phyloP scores from a whole-genome alignment of 306 rosid genomes.

The Vachellia collinsii region DNA sequence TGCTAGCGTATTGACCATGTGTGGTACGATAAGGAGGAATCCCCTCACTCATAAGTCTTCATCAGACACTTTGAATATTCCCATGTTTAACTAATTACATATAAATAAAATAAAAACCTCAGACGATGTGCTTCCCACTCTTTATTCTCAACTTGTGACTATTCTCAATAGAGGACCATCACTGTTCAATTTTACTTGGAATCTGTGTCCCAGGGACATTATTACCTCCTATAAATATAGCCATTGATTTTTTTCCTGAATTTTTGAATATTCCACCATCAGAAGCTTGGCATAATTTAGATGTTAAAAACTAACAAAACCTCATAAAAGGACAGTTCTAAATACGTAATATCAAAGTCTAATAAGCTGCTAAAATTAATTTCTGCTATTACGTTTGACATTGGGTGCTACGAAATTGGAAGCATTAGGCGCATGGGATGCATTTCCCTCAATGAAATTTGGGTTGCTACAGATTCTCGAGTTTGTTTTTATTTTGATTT shows the following conservation, averaged over 20 bases:
- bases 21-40: constrained; percentile 60
- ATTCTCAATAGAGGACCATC: constrained; percentile 45
- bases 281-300: neutral
- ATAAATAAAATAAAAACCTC: constrained; percentile 35
- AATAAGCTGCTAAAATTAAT: too few species aligned
- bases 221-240: constrained; percentile 43
- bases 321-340: too few species aligned
- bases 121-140: constrained; percentile 38
- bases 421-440: too few species aligned
- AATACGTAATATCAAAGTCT: too few species aligned
- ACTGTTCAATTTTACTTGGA: constrained; percentile 54
- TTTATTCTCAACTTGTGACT: constrained; percentile 52
- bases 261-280: constrained; percentile 46
- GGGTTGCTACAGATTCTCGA: too few species aligned
- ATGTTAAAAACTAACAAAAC: neutral
- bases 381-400: too few species aligned
- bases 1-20: constrained; percentile 45
- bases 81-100: neutral
- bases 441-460: too few species aligned
- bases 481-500: too few species aligned
- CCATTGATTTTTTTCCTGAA: constrained; percentile 25
- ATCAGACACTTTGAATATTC: constrained; percentile 58
- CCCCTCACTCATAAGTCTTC: constrained; percentile 38
- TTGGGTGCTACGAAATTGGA: too few species aligned
- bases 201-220: constrained; percentile 54